Evolutionary conservation across 2,329 filamentous ascomycete genomes (phyloP).

Genomic region (Cytospora schulzeri): DNA sequence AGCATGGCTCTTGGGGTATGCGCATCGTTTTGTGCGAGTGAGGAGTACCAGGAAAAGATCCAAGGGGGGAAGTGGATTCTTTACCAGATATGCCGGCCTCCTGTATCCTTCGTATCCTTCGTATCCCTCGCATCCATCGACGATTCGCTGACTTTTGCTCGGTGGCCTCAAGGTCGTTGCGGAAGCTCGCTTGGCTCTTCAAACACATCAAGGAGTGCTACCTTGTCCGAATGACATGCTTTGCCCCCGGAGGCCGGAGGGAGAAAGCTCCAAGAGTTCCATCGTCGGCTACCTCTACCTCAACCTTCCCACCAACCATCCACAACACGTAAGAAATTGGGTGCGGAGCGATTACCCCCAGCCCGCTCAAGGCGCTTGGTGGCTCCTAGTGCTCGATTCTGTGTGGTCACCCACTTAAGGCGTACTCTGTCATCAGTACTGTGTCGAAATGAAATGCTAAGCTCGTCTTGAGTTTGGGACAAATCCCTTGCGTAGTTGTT

Average conservation of each 20-base stretch:
- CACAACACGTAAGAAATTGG: too few species aligned
- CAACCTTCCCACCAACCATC: background rate
- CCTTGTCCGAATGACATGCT: constrained; percentile 41
- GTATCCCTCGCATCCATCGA: background rate
- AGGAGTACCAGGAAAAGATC: constrained; percentile 37
- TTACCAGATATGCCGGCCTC: background rate
- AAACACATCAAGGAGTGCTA: constrained; percentile 35
- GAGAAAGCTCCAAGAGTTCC: too few species aligned
- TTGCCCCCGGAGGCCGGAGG: too few species aligned
- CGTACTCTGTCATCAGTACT: too few species aligned
- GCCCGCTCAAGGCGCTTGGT: too few species aligned
- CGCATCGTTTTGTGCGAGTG: constrained; percentile 38
- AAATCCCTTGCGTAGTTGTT: too few species aligned
- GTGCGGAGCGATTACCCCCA: too few species aligned
- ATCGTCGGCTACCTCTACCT: background rate
- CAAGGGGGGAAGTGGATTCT: constrained; percentile 39
- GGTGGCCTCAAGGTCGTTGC: constrained; percentile 38
- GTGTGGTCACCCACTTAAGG: too few species aligned
- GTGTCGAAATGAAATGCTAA: too few species aligned
- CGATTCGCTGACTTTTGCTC: constrained; percentile 11
- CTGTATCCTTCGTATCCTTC: background rate
- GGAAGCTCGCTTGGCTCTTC: constrained; percentile 39
- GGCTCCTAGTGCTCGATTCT: too few species aligned
- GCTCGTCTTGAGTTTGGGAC: too few species aligned
- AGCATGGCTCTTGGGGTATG: constrained; percentile 44